Base-by-base conservation (phyloP, 345 rosid genomes). In the Boechera retrofracta region DNA sequence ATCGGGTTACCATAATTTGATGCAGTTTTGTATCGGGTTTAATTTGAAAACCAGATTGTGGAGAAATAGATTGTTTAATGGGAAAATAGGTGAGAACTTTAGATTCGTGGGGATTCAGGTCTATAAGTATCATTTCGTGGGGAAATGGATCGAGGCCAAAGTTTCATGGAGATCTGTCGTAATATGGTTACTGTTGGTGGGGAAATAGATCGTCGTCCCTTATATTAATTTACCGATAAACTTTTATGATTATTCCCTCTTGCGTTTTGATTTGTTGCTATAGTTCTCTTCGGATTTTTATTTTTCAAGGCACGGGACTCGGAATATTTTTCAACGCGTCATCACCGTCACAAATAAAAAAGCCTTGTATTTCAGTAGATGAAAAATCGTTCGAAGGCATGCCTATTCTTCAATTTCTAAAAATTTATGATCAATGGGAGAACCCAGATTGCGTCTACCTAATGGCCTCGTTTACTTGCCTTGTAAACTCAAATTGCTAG, bases 361-460 rank as follows among this genome's bases (percentile, higher is more conserved):
- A 61, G 10, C 32, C 10, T 10, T 11, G 5, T 4, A 10, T 39
- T 12, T 42, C 48, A 48, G 3, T 63, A 7, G 3, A 42, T 42
- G 13, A 24, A 7, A 15, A 42, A 0, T 3, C 52, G 7, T 62
- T 62, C 10, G 0, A 62, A 62, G 32, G 66, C 12, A 61, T 61
- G 66, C 5, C 0, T 24, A 61, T 42, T 24, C 67, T 63, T 52
- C 35, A 41, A 13, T 11, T 39, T 39, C 31, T 62, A 62, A 11
- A 3, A 11, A 0, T 62, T 11, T 1, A 7, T 0, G 5, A 59
- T 1, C 2, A 6, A 2, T 3, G 10, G n/a, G 24, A 52, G 72
- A 53, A 54, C 6, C 39, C 73, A 69, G 5, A 54, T 54, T 69
- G 52, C 6, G 4, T 6, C 32, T 56, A 56, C 64, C 73, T 41